Evolutionary conservation across 495 filamentous ascomycete species (phyloP).

Genomic region (Neurospora sp.): DNA sequence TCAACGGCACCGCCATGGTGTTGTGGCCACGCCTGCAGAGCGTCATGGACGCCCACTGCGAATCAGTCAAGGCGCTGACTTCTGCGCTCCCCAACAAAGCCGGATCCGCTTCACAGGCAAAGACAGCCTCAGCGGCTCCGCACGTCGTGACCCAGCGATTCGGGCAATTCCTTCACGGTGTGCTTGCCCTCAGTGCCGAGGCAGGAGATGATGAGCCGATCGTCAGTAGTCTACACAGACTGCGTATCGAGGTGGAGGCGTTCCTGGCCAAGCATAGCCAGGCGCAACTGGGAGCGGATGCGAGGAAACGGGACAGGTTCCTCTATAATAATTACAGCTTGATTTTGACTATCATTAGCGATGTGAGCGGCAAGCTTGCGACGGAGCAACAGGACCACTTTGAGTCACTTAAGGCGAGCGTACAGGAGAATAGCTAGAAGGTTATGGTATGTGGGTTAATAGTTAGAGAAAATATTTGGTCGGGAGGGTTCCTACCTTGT

Average conservation of each 20-base stretch:
- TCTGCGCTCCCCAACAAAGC: constrained; percentile 36
- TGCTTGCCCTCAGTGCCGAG: constrained; percentile 71
- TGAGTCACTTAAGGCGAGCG: constrained; percentile 44
- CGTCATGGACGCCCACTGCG: constrained; percentile 85
- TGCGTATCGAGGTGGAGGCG: constrained; percentile 67
- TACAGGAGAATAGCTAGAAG: constrained; percentile 28
- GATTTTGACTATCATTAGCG: constrained; percentile 82
- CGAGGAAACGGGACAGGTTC: constrained; percentile 74
- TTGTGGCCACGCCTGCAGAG: constrained; percentile 94
- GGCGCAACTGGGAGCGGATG: constrained; percentile 53
- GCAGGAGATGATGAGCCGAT: constrained; percentile 92
- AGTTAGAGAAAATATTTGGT: neutral
- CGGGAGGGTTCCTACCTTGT: neutral
- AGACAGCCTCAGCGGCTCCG: constrained; percentile 67
- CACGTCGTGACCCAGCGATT: constrained; percentile 89
- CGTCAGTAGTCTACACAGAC: constrained; percentile 59
- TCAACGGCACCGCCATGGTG: constrained; percentile 90
- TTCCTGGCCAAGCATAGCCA: constrained; percentile 57
- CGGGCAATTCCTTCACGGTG: constrained; percentile 76
- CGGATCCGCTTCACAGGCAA: constrained; percentile 45
- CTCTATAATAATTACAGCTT: constrained; percentile 91
- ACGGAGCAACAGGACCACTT: constrained; percentile 62
- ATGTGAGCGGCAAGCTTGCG: constrained; percentile 70
- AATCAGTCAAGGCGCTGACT: constrained; percentile 59
- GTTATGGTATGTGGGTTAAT: neutral